Percentiles rank a stretch among this genome's conserved stretches.
phyloP scores from a whole-genome alignment of 176 grass and related monocot genomes.

The Avena sativa region DNA sequence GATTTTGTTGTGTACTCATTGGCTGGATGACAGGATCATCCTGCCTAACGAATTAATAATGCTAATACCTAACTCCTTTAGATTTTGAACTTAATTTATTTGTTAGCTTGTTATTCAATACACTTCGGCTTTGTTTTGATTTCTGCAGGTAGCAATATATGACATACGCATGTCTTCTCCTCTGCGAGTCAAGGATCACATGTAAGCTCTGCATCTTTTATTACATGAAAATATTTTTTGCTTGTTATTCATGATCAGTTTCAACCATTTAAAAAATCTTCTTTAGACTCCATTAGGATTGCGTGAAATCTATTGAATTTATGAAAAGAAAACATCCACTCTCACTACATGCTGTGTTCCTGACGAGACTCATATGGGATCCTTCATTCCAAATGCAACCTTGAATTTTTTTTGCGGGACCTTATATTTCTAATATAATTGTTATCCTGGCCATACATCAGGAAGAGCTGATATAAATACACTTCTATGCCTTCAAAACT shows the following conservation, averaged over 20 bases:
- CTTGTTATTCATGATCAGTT: not conserved
- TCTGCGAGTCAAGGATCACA: constrained; percentile 91
- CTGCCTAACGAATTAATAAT: constrained; percentile 7
- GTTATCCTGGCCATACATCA: constrained; percentile 6
- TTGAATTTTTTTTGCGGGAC: no score
- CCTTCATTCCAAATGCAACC: not conserved
- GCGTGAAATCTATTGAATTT: not conserved
- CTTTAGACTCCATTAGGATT: not conserved
- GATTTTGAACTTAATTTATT: not conserved
- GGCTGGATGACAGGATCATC: not conserved
- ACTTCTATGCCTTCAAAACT: constrained; percentile 6
- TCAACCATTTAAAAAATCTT: constrained; percentile 13
- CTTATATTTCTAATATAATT: constrained; percentile 1
- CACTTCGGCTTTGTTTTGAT: constrained; percentile 11
- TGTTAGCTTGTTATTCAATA: constrained; percentile 11
- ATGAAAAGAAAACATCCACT: constrained; percentile 8
- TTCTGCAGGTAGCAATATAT: constrained; percentile 86
- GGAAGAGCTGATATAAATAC: constrained; percentile 10
- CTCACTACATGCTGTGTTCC: constrained; percentile 23
- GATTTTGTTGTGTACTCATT: constrained; percentile 26
- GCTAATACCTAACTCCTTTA: constrained; percentile 2
- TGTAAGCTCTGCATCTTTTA: constrained; percentile 63
- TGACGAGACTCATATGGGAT: not conserved
- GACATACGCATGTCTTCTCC: constrained; percentile 92
- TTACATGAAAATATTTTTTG: constrained; percentile 16